Evolutionary conservation across 1,284 basidiomycete species (phyloP), one percentile per base, ranked within the genome.

Genomic region (Chalciporus sp.): DNA sequence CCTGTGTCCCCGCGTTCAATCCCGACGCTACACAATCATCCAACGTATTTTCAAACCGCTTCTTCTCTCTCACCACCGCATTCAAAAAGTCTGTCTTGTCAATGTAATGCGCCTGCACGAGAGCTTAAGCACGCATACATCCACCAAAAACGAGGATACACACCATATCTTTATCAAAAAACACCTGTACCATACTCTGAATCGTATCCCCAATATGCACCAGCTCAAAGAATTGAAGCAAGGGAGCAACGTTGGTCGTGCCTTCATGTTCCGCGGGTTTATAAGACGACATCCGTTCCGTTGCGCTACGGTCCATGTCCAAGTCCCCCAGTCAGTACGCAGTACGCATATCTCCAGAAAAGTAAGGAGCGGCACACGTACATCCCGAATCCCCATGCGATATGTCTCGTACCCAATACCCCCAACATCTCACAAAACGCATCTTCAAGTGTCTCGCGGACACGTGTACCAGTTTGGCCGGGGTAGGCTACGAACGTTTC

Each of bases 121-220:
- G 28, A 16, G n/a, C 3, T 41, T 49, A 3, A n/a, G 29, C 1
- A 8, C 3, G 37, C n/a, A 42, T 19, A 3, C 12, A 28, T 17
- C 14, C 3, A n/a, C 42, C 48, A 29, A 61, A 31, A 29, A 23
- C 59, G n/a, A 5, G 12, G 9, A 17, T 1, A 51, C 79, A 27
- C 52, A 90, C 92, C 67, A 98, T 76, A 66, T 97, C 95, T 68
- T 95, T 95, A 66, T 98, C 95, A 67, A 95, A 99, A 72, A 96
- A 99, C 1, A 98, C 96, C 62, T 98, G 94, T 2, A 97, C 86
- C 87, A 99, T 97, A 27, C 90, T 93, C 73, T 95, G 93, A 48
- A 99, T 98, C 17, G 94, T 99, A 70, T 99, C 96, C 0, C 94
- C 97, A 16, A 98, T 80, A 74, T 99, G 96, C 0, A 97, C 95